Evolutionary conservation across 2,329 filamentous ascomycete genomes (phyloP).

Genomic region (Fusarium fujikuroi): DNA sequence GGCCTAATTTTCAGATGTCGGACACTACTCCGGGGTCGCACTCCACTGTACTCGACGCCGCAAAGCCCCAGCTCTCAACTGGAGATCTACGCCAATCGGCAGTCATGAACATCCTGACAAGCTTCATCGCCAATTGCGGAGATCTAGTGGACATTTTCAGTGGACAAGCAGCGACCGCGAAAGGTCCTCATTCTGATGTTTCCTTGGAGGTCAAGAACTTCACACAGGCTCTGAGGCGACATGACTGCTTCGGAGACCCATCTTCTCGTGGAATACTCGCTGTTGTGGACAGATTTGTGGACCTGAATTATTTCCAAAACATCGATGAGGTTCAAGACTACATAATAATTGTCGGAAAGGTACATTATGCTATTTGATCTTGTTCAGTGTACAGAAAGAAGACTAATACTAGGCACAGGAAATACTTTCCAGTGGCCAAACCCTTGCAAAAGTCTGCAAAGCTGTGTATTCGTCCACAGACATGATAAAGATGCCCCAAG

Average conservation of each 20-base stretch:
- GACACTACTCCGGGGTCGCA: fast-evolving
- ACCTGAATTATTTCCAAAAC: background rate
- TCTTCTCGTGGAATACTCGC: background rate
- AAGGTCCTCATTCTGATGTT: fast-evolving
- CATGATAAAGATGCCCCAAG: fast-evolving
- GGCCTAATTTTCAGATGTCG: fast-evolving
- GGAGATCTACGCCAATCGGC: background rate
- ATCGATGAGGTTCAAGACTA: background rate
- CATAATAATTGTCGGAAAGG: background rate
- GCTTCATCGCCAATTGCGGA: background rate
- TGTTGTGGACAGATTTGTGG: background rate
- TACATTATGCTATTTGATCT: no score
- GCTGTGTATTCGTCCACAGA: fast-evolving
- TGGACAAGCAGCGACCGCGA: fast-evolving
- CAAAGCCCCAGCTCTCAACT: fast-evolving
- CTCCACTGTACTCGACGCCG: fast-evolving
- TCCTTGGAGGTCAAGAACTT: fast-evolving
- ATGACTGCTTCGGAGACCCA: fast-evolving
- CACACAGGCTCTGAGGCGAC: fast-evolving
- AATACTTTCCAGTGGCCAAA: fast-evolving
- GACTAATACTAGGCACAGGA: background rate
- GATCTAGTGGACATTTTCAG: background rate
- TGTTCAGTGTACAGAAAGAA: no score
- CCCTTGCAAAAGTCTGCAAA: background rate
- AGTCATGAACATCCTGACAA: background rate